Conservation (phyloP, 371 early-diverging fungal genomes). For the Blakeslea trispora region DNA sequence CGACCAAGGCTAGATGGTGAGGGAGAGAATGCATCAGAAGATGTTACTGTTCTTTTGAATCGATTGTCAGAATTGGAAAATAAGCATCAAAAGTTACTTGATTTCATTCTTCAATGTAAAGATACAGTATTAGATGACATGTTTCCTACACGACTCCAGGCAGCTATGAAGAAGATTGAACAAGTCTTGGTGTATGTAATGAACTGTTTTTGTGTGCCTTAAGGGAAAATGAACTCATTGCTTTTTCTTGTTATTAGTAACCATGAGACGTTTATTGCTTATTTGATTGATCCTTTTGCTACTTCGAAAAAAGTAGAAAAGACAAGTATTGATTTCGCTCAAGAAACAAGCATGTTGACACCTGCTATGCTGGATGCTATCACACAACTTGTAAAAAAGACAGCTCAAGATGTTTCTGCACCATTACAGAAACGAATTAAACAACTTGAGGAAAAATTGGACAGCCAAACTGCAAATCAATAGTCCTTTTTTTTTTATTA, state of each 20-base stretch:
- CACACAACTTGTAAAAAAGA: constrained; percentile 13
- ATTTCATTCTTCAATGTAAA: constrained; percentile 27
- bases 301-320: constrained; percentile 2
- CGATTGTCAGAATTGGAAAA: constrained; percentile 18
- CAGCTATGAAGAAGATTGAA: constrained; percentile 26
- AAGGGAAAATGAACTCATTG: not conserved
- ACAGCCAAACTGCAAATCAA: not conserved
- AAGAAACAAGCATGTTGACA: not conserved
- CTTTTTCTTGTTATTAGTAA: constrained; percentile 16
- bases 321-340: not conserved
- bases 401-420: constrained; percentile 13
- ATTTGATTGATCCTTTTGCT: constrained; percentile 26
- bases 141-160: constrained; percentile 19
- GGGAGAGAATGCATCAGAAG: not conserved
- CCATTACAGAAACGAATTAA: constrained; percentile 19
- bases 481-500: too few relatives aligned
- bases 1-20: constrained; percentile 9
- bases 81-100: constrained; percentile 23
- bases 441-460: constrained; percentile 20
- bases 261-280: constrained; percentile 28
- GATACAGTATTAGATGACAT: constrained; percentile 23
- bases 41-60: not conserved
- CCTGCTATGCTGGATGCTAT: constrained; percentile 27
- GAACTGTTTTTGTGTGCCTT: too few relatives aligned
- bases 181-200: constrained; percentile 21